Base-by-base conservation (phyloP, 495 filamentous ascomycete species). In the Podospora comata region DNA sequence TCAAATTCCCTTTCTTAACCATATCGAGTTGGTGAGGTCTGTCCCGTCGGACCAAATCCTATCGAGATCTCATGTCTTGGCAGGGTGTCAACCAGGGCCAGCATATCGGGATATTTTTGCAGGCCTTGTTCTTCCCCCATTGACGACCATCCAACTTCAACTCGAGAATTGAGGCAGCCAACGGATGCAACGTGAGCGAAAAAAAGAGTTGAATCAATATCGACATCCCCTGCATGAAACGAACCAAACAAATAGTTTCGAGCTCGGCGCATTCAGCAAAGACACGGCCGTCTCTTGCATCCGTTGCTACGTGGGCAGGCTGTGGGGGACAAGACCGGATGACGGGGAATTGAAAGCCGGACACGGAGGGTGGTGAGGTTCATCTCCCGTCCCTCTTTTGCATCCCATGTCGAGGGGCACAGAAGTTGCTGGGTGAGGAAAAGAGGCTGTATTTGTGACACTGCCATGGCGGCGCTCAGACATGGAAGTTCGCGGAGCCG, bases 381-480 rank as follows among this genome's bases (percentile, higher is more conserved):
- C 20, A 68, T 68, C 60, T 48, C 20, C 16, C 15, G 3, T 27
- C 16, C 30, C 26, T 48, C 39, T 48, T 13, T 48, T 48, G 39
- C 55, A 6, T 58, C 55, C 55, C 20, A 65, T 59, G 66, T 48
- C 2, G 60, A 59, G 30, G 54, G 26, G 55, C 16, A 60, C 63
- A 44, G 55, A 44, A 67, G 62, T 48, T 48, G 39, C 39, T 48
- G 39, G 39, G 5, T 1, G 15, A 48, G 39, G 39, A 44, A 57
- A 65, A 67, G 30, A 67, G 62, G 65, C 65, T 65, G 60, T 19
- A 27, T 13, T 20, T 63, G 65, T 73, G 67, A 69, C 62, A 70
- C 70, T 72, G 71, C 71, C 71, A 66, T 70, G 70, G 59, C 71
- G 66, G 54, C 58, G 64, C 67, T 78, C 72, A 70, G 70, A 75